A percentile compares a stretch with the other conserved stretches of the same genome.
Conservation (phyloP, 2,329 filamentous ascomycete species). For the Parastagonospora avenae region DNA sequence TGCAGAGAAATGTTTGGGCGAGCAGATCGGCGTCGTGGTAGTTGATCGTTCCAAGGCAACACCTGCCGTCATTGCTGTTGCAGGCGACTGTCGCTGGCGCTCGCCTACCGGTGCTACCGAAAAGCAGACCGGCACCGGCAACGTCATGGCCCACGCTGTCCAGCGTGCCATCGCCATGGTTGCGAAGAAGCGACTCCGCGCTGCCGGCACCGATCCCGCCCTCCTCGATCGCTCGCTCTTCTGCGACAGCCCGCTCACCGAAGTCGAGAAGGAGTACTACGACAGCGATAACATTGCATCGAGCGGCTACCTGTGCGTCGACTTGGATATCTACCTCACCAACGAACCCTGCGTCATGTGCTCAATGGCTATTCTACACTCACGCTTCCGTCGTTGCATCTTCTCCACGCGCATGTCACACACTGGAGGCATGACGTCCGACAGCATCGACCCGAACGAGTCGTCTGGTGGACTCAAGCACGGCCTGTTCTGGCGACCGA, state of each 20-base stretch:
- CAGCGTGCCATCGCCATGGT: conserved; percentile 84
- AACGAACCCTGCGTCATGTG: conserved; percentile 98
- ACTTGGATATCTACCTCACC: conserved; percentile 89
- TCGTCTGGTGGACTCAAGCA: conserved; percentile 52
- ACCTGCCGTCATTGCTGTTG: conserved; percentile 69
- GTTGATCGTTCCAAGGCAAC: conserved; percentile 61
- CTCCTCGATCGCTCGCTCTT: conserved; percentile 57
- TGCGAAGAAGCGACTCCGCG: conserved; percentile 60
- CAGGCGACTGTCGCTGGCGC: conserved; percentile 76
- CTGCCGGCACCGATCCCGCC: conserved; percentile 38
- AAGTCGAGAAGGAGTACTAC: conserved; percentile 68
- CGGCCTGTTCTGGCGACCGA: conserved; percentile 68
- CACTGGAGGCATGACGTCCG: conserved; percentile 83
- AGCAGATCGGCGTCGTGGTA: conserved; percentile 75
- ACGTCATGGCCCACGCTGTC: conserved; percentile 78
- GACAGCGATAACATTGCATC: conserved; percentile 65
- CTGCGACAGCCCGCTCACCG: conserved; percentile 70
- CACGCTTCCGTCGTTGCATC: conserved; percentile 83
- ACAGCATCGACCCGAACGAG: conserved; percentile 47
- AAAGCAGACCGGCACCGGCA: conserved; percentile 57
- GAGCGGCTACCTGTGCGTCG: conserved; percentile 91
- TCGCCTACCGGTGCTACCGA: conserved; percentile 37
- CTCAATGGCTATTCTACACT: conserved; percentile 94
- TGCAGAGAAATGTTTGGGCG: conserved; percentile 64
- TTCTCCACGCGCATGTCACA: conserved; percentile 79